Evolutionary conservation across 768 basidiomycete species (phyloP).

Genomic region (Pleurotus ostreatus): DNA sequence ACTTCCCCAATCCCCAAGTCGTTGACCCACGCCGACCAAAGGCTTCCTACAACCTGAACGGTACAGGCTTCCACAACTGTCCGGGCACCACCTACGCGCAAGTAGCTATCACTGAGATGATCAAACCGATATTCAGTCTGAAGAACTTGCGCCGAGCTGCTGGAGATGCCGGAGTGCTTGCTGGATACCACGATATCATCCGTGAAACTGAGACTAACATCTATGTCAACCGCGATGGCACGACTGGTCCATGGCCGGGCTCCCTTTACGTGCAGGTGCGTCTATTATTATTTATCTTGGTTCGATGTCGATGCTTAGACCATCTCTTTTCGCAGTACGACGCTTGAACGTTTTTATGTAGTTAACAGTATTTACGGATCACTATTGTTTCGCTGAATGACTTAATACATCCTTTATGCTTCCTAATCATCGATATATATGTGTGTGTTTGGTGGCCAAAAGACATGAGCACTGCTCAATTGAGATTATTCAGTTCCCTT

Average conservation of each 20-base stretch:
- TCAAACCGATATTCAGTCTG: constrained; percentile 11
- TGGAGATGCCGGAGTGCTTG: not conserved
- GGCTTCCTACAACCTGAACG: constrained; percentile 23
- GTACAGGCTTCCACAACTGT: constrained; percentile 18
- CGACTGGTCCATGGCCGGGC: not conserved
- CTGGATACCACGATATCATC: constrained; percentile 3
- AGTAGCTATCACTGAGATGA: constrained; percentile 10
- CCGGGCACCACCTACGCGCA: constrained; percentile 10
- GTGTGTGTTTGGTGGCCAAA: too few relatives aligned
- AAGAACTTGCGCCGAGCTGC: constrained; percentile 12
- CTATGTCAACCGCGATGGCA: not conserved
- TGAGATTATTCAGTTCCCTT: too few relatives aligned
- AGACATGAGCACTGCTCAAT: too few relatives aligned
- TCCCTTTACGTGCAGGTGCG: not conserved
- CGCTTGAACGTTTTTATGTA: not conserved
- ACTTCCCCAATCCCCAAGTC: constrained; percentile 36
- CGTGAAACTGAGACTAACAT: constrained; percentile 2
- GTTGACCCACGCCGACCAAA: constrained; percentile 37
- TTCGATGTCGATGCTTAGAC: not conserved
- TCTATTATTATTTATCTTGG: not conserved
- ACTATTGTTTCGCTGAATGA: too few relatives aligned
- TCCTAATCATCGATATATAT: too few relatives aligned
- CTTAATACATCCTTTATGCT: too few relatives aligned
- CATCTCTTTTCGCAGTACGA: not conserved
- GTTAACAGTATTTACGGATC: too few relatives aligned